Evolutionary conservation across 2,329 filamentous ascomycete species (phyloP).

Genomic region (Sporothrix dimorphospora): DNA sequence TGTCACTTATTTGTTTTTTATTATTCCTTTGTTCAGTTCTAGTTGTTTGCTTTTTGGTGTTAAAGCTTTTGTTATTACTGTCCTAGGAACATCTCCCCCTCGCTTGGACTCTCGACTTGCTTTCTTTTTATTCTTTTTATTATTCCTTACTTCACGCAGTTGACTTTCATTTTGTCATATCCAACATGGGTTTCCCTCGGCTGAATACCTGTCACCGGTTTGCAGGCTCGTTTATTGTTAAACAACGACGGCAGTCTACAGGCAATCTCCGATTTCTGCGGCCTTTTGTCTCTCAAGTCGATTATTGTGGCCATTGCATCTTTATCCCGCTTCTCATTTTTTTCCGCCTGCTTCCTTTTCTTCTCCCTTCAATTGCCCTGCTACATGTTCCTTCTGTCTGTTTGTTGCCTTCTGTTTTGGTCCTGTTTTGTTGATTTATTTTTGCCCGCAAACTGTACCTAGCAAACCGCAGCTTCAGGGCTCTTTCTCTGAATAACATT

Average conservation of each 20-base stretch:
- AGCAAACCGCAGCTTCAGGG: background rate
- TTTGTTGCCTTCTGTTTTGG: background rate
- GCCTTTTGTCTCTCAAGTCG: background rate
- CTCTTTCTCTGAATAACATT: no score
- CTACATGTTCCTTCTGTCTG: background rate
- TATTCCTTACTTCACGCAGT: background rate
- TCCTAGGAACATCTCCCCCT: background rate
- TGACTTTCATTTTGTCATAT: background rate
- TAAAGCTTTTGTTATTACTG: background rate
- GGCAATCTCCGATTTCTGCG: background rate
- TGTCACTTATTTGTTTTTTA: conserved; percentile 17
- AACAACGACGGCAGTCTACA: background rate
- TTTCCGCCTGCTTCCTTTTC: background rate
- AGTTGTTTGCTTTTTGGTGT: background rate
- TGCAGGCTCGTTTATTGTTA: background rate
- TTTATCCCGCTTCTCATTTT: no score
- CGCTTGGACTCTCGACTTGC: background rate
- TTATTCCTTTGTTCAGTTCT: conserved; percentile 3
- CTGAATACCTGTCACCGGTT: background rate
- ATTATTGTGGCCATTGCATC: no score
- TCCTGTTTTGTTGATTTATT: background rate
- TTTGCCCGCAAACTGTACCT: background rate
- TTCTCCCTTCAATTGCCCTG: background rate
- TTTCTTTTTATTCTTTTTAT: background rate
- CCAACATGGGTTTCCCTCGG: background rate